phyloP scores from a whole-genome alignment of 176 grass and related monocot genomes.

The Hyparrhenia diplandra region DNA sequence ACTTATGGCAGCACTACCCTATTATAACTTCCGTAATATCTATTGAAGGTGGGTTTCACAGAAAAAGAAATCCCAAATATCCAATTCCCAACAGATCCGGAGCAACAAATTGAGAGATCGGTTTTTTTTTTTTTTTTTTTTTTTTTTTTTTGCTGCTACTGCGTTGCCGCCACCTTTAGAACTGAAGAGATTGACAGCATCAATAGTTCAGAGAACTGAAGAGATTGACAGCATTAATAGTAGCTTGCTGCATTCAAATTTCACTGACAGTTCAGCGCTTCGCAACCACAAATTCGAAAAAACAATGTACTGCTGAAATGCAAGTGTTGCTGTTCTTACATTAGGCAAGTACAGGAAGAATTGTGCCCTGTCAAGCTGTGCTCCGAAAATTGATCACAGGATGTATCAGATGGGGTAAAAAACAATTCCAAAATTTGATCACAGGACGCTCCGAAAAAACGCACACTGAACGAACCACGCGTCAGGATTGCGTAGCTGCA shows the following conservation, averaged over 20 bases:
- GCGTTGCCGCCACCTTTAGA: too few relatives aligned
- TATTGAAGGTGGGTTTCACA: too few relatives aligned
- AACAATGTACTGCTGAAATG: not conserved
- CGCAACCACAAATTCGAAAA: too few relatives aligned
- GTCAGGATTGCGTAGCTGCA: conserved; percentile 3
- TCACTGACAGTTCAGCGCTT: not conserved
- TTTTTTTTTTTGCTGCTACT: too few relatives aligned
- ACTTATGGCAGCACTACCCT: too few relatives aligned
- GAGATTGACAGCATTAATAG: not conserved
- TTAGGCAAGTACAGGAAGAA: not conserved
- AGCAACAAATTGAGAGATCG: too few relatives aligned
- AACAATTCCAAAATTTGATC: not conserved
- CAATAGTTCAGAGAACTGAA: conserved; percentile 14
- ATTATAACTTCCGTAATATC: too few relatives aligned
- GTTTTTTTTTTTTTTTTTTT: too few relatives aligned
- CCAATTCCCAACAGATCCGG: too few relatives aligned
- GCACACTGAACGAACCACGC: not conserved
- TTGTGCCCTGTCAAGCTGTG: too few relatives aligned
- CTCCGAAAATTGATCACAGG: conserved; percentile 17
- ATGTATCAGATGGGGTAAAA: not conserved
- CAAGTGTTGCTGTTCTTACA: not conserved
- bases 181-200: too few relatives aligned
- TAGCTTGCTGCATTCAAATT: not conserved
- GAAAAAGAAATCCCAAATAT: too few relatives aligned
- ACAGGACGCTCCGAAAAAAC: not conserved